Conservation (phyloP, 1,284 basidiomycete species). For the Tausonia pullulans region DNA sequence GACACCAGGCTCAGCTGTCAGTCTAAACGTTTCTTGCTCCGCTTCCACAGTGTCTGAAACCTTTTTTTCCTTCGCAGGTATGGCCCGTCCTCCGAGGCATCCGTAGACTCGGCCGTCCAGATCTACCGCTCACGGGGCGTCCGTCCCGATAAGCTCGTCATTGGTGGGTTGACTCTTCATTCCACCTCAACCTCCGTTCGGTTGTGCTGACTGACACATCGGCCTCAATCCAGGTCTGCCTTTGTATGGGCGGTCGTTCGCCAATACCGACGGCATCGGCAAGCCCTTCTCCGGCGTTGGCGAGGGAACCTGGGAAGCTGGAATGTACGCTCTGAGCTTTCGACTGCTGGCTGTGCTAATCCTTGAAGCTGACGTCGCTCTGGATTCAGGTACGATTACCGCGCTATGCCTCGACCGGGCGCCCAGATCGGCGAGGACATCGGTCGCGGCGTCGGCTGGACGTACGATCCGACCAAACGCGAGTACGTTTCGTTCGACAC, state of each 20-base stretch:
- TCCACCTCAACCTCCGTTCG: neutral
- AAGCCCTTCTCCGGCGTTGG: slow-evolving; percentile 59
- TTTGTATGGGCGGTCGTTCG: slow-evolving; percentile 73
- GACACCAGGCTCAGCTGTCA: slow-evolving; percentile 67
- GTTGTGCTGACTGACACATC: neutral
- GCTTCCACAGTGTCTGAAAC: no score
- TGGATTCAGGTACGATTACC: slow-evolving; percentile 49
- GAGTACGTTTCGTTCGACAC: slow-evolving; percentile 67
- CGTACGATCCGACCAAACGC: slow-evolving; percentile 50
- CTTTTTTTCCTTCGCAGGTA: slow-evolving; percentile 31
- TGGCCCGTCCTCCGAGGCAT: slow-evolving; percentile 48
- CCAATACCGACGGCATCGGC: slow-evolving; percentile 63
- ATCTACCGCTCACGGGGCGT: slow-evolving; percentile 59
- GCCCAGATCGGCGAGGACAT: slow-evolving; percentile 57
- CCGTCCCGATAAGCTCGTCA: slow-evolving; percentile 56
- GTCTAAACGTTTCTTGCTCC: no score
- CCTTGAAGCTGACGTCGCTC: neutral
- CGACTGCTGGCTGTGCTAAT: no score
- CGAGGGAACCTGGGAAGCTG: slow-evolving; percentile 53
- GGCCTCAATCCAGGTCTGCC: slow-evolving; percentile 50
- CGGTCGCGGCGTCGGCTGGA: slow-evolving; percentile 63
- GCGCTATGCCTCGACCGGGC: slow-evolving; percentile 54
- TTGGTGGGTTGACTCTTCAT: slow-evolving; percentile 46
- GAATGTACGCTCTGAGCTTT: slow-evolving; percentile 23
- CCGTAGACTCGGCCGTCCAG: slow-evolving; percentile 58